A percentile compares a stretch with the other conserved stretches of the same genome.
These are phyloP conservation scores for Brasilioporus rufonigricans DNA, from an alignment of 768 basidiomycete genomes.

Conservation along the genomic window DNA sequence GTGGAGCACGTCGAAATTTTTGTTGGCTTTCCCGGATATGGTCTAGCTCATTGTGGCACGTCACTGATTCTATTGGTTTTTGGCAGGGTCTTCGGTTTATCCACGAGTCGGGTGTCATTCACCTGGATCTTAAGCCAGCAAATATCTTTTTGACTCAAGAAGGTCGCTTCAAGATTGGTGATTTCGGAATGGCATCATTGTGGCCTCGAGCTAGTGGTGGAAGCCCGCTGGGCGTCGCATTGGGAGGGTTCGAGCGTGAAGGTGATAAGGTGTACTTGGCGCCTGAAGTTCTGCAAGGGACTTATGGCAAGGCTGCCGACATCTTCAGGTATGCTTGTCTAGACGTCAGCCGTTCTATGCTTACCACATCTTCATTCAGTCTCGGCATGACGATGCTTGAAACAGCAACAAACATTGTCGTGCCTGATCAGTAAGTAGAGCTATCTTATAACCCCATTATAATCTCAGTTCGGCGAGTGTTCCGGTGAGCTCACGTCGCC, in stretches of 20 bases:
- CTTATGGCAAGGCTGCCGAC: conserved; percentile 92
- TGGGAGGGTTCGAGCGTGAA: conserved; percentile 82
- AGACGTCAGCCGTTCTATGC: not conserved
- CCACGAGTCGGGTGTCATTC: conserved; percentile 84
- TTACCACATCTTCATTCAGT: conserved; percentile 41
- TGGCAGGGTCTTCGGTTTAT: conserved; percentile 82
- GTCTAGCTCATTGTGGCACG: conserved; percentile 23
- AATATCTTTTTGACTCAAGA: conserved; percentile 89
- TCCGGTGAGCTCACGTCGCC: conserved; percentile 13
- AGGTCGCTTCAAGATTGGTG: conserved; percentile 94
- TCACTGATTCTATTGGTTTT: conserved; percentile 25
- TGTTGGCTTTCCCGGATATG: conserved; percentile 12
- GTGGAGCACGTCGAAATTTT: conserved; percentile 28
- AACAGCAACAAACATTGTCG: conserved; percentile 91
- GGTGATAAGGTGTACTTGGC: conserved; percentile 98
- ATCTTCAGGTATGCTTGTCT: conserved; percentile 79
- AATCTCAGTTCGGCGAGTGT: not conserved
- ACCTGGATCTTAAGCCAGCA: conserved; percentile 96
- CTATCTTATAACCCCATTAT: not conserved
- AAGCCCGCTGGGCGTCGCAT: conserved; percentile 35
- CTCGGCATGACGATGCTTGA: conserved; percentile 96
- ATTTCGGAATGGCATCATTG: conserved; percentile 97
- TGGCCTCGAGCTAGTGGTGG: conserved; percentile 64
- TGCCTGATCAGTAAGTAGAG: conserved; percentile 87
- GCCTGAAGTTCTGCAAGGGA: conserved; percentile 89